Base-by-base conservation (phyloP, 306 rosid genomes). In the Oemleria cerasiformis region DNA sequence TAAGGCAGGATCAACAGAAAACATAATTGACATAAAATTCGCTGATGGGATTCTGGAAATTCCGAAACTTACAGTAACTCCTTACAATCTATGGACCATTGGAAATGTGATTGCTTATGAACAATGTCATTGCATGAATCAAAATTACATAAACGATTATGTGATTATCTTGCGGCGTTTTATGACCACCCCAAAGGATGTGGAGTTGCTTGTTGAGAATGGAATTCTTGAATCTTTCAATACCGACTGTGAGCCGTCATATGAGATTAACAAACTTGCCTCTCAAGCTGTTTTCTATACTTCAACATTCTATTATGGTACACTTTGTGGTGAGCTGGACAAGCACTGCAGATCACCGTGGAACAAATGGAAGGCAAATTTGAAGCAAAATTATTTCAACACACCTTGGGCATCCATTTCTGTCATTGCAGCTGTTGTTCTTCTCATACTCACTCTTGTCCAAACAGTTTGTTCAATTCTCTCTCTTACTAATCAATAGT, bases 61-160 rank as follows among this genome's bases (percentile, higher is more conserved):
- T 25, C 30, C 30, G 2, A 25, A 25, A 25, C 1, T 25, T n/a
- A n/a, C n/a, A n/a, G n/a, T n/a, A n/a, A n/a, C n/a, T n/a, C n/a
- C n/a, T n/a, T n/a, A n/a, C n/a, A n/a, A n/a, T n/a, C n/a, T n/a
- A n/a, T n/a, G n/a, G n/a, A n/a, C n/a, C n/a, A n/a, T n/a, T n/a
- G 16, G 84, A 44, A 85, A 82, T 43, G n/a, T 83, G 4, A 2
- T 84, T 10, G 87, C 82, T 9, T 84, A 69, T 48, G 91, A 82
- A 63, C 72, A 74, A 12, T 72, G 78, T 23, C 75, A 77, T 60
- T 51, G 41, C 6, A 0, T 4, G 51, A 68, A n/a, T 3, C 49
- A 50, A 6, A 50, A 16, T 50, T 50, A 50, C 44, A 8, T 81
- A 2, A 59, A 20, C 38, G 72, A 76, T 48, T 82, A 82, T 48